Evolutionary conservation across 2,329 filamentous ascomycete genomes (phyloP).

Genomic region (Cladophialophora exuberans): DNA sequence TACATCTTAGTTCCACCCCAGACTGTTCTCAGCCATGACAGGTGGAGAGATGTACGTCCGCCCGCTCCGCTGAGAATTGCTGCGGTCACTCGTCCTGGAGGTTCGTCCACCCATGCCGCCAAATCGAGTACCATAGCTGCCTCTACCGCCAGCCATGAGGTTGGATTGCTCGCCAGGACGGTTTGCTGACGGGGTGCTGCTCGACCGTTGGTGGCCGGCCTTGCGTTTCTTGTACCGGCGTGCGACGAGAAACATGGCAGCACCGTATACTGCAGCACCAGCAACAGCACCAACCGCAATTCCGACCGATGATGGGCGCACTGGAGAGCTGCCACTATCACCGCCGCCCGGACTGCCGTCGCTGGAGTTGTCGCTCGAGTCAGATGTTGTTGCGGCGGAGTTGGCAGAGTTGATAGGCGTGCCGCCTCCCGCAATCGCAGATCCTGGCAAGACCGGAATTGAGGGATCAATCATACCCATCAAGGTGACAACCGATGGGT

Average conservation of each 20-base stretch:
- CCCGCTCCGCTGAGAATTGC: conserved; percentile 54
- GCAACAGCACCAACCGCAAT: conserved; percentile 78
- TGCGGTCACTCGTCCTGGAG: conserved; percentile 69
- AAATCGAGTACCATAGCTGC: conserved; percentile 46
- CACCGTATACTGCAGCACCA: conserved; percentile 84
- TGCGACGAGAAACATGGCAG: conserved; percentile 91
- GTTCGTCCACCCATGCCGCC: conserved; percentile 45
- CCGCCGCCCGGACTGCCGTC: conserved; percentile 54
- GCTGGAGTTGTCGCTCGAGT: conserved; percentile 41
- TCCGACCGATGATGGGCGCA: conserved; percentile 56
- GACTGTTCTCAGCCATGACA: conserved; percentile 89
- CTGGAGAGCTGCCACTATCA: conserved; percentile 46
- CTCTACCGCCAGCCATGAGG: conserved; percentile 58
- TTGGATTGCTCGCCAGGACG: conserved; percentile 45
- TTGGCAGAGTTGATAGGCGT: conserved; percentile 40
- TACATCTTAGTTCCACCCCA: conserved; percentile 81
- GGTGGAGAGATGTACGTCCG: conserved; percentile 81
- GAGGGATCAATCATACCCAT: conserved; percentile 82
- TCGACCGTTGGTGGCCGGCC: conserved; percentile 74
- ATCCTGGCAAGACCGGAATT: conserved; percentile 67
- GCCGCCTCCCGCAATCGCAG: conserved; percentile 44
- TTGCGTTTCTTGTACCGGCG: conserved; percentile 87
- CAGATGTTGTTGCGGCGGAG: conserved; percentile 37
- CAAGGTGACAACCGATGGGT: conserved; percentile 69
- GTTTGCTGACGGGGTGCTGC: conserved; percentile 65